Conservation (phyloP, 176 grass and related monocot genomes). For the Carex parvula region DNA sequence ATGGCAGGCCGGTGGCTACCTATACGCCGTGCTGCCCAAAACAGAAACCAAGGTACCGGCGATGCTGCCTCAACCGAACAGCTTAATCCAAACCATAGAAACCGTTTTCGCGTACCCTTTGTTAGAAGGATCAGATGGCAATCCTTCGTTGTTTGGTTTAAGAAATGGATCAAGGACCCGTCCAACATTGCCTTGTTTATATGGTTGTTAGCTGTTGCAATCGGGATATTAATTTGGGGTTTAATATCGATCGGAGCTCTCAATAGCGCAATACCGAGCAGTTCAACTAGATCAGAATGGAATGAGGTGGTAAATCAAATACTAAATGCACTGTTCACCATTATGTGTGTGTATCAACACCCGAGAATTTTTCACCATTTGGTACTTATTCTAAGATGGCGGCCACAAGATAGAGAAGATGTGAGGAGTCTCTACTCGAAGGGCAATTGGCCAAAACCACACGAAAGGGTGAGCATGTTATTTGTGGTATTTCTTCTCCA, state of each 20-base stretch:
- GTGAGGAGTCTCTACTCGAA: constrained; percentile 61
- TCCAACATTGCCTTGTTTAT: constrained; percentile 72
- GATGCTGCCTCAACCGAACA: neutral
- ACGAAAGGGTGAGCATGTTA: constrained; percentile 54
- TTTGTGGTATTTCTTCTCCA: constrained; percentile 62
- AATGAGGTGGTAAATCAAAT: constrained; percentile 82
- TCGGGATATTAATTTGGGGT: constrained; percentile 47
- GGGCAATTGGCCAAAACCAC: constrained; percentile 34
- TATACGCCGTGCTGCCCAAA: neutral
- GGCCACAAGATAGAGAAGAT: constrained; percentile 37
- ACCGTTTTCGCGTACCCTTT: constrained; percentile 68
- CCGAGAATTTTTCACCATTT: constrained; percentile 84
- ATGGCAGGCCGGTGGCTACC: constrained; percentile 48
- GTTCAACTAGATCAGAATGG: constrained; percentile 65
- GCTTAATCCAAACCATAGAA: neutral
- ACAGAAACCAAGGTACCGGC: neutral
- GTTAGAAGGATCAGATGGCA: constrained; percentile 59
- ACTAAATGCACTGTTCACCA: constrained; percentile 93
- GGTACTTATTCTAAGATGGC: constrained; percentile 67
- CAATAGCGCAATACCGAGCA: constrained; percentile 49
- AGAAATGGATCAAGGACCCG: constrained; percentile 72
- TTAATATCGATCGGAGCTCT: constrained; percentile 71
- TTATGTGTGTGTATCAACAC: constrained; percentile 95
- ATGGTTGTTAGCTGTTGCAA: constrained; percentile 55
- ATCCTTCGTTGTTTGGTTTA: constrained; percentile 44